Base-by-base conservation (phyloP, 441 rosid genomes). In the Hura crepitans region DNA sequence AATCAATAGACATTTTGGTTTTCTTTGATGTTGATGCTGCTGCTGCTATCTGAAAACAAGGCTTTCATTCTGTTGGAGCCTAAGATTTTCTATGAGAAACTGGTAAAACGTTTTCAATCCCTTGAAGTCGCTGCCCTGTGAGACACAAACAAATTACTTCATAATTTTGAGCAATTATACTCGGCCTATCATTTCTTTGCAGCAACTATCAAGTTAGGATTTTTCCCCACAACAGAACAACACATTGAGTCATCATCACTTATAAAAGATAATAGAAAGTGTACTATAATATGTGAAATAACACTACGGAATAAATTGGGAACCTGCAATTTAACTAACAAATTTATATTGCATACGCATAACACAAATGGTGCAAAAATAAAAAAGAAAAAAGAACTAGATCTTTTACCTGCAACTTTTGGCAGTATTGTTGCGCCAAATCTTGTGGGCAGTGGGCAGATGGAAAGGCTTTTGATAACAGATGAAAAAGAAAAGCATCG, bases 401-500 rank as follows among this genome's bases (percentile, higher is more conserved):
- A 49, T 62, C 27, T 62, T 31, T 53, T 83, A 92, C 97, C 97
- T 92, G 91, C 86, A 94, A 87, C 83, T 85, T 91, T 75, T 89
- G 93, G 81, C 97, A 81, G 74, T 87, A 91, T 71, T 91, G 91
- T 63, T 85, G 85, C 22, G 85, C 94, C 81, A 90, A 75, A 73
- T 89, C 83, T 68, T 67, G 96, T 59, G 88, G 92, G 72, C 91
- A 87, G 57, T 78, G 83, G 22, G 78, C 82, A 23, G 87, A 73
- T 54, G 81, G 78, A 69, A 92, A 82, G 60, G 79, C 79, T 76
- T 85, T 84, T 1, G 91, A 83, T 75, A 86, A 80, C 62, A 94
- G 84, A 71, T 81, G 84, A 58, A 75, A 46, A 51, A 91, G 91
- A 78, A 90, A 92, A 62, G 82, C 88, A 73, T 89, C 79, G 59